A percentile compares a stretch with the other conserved stretches of the same genome.
These are phyloP conservation scores for Cucurbita ficifolia DNA, from an alignment of 306 rosid genomes.

Conservation along the genomic window DNA sequence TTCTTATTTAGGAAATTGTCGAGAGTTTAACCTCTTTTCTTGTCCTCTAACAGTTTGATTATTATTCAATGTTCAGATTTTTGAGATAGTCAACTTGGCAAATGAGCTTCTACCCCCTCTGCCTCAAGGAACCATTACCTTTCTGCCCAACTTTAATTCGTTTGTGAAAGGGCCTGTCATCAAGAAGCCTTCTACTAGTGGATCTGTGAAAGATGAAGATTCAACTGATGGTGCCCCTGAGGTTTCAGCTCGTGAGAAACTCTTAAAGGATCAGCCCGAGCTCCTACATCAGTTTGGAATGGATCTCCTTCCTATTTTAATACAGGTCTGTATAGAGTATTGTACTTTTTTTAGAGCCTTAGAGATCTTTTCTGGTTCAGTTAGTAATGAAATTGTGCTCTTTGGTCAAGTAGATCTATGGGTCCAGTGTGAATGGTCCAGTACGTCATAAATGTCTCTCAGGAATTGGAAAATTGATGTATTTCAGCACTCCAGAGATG, in stretches of 20 bases:
- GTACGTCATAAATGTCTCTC: constrained; percentile 93
- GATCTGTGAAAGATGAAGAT: constrained; percentile 74
- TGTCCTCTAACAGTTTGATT: not conserved
- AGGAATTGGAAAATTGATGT: constrained; percentile 87
- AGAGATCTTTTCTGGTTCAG: not conserved
- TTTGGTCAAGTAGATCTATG: constrained; percentile 58
- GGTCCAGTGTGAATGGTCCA: constrained; percentile 93
- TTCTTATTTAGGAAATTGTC: not conserved
- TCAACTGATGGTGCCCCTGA: constrained; percentile 44
- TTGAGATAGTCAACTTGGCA: constrained; percentile 90
- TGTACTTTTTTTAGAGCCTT: not conserved
- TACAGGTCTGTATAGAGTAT: constrained; percentile 45
- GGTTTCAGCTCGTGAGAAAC: constrained; percentile 79
- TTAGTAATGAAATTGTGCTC: constrained; percentile 6
- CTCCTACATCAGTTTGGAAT: constrained; percentile 82
- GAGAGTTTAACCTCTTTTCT: not conserved
- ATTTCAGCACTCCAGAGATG: constrained; percentile 91
- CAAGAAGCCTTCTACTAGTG: constrained; percentile 50
- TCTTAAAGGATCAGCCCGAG: constrained; percentile 81
- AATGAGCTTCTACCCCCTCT: constrained; percentile 94
- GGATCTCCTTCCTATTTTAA: constrained; percentile 88
- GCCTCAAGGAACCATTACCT: constrained; percentile 85
- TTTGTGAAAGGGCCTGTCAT: constrained; percentile 63
- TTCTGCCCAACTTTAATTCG: constrained; percentile 49
- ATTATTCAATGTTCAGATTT: constrained; percentile 36